Percentiles rank a stretch among this genome's conserved stretches.
These are phyloP conservation scores for Leccinum uliginosum DNA, from an alignment of 768 basidiomycete species.

Conservation along the genomic window DNA sequence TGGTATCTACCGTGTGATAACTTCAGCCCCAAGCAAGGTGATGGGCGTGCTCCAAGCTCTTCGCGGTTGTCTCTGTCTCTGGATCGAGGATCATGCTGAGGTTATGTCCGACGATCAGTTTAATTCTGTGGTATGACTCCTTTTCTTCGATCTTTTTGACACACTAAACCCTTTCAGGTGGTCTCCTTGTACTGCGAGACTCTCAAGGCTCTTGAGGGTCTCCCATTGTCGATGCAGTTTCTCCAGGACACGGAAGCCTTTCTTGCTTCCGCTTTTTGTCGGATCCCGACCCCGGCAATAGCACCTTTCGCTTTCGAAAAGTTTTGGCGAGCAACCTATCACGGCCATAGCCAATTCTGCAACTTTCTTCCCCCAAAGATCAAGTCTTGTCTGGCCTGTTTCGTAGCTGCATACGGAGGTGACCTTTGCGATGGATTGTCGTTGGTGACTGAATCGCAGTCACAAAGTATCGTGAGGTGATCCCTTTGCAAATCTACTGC, in stretches of 20 bases:
- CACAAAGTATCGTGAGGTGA: slow-evolving; percentile 28
- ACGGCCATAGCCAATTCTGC: slow-evolving; percentile 36
- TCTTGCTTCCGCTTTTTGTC: slow-evolving; percentile 48
- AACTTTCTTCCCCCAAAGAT: slow-evolving; percentile 39
- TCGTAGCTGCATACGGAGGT: slow-evolving; percentile 44
- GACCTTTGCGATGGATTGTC: slow-evolving; percentile 45
- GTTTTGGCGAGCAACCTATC: slow-evolving; percentile 59
- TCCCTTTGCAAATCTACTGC: slow-evolving; percentile 6
- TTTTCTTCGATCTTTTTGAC: not conserved
- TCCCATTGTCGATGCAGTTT: slow-evolving; percentile 38
- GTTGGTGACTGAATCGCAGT: slow-evolving; percentile 33
- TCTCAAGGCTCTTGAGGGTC: slow-evolving; percentile 35
- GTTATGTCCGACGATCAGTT: slow-evolving; percentile 42
- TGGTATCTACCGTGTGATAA: slow-evolving; percentile 32
- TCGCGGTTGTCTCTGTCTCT: slow-evolving; percentile 39
- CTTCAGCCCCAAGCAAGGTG: slow-evolving; percentile 24
- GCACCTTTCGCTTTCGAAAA: slow-evolving; percentile 50
- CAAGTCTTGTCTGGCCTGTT: slow-evolving; percentile 42
- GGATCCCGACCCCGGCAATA: slow-evolving; percentile 41
- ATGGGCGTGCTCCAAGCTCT: slow-evolving; percentile 35
- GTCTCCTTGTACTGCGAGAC: slow-evolving; percentile 42
- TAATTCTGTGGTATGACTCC: slow-evolving; percentile 41
- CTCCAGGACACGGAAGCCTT: slow-evolving; percentile 43
- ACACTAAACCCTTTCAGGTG: slow-evolving; percentile 16
- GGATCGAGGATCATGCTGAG: slow-evolving; percentile 48